These are phyloP conservation scores for Chaetomium olivaceum DNA, from an alignment of 2,329 filamentous ascomycete genomes.

Conservation along the genomic window DNA sequence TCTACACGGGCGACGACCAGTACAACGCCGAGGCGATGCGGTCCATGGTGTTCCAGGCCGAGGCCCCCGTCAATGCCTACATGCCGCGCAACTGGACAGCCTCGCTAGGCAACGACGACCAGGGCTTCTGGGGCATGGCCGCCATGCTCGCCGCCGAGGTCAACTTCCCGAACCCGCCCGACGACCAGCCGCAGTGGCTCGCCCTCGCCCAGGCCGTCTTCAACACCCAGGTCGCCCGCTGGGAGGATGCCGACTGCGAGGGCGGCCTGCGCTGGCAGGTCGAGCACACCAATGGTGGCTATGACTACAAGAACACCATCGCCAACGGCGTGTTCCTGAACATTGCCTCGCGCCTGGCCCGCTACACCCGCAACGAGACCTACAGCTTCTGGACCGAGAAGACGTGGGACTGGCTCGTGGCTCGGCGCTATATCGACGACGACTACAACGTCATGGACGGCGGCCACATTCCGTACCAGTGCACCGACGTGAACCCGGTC, in stretches of 20 bases:
- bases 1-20: constrained; percentile 58
- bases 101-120: constrained; percentile 58
- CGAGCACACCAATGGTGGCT: constrained; percentile 60
- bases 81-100: constrained; percentile 38
- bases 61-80: constrained; percentile 33
- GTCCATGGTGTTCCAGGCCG: constrained; percentile 36
- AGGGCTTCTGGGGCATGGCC: constrained; percentile 65
- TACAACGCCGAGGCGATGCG: constrained; percentile 51
- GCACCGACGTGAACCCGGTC: constrained; percentile 54
- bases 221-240: constrained; percentile 58
- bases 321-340: constrained; percentile 47
- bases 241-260: constrained; percentile 57
- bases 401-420: constrained; percentile 53
- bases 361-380: constrained; percentile 55
- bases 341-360: constrained; percentile 55
- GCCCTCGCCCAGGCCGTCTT: constrained; percentile 61
- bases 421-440: constrained; percentile 49
- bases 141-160: constrained; percentile 56
- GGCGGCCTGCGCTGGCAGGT: constrained; percentile 65
- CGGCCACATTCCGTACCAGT: constrained; percentile 53
- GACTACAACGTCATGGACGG: constrained; percentile 64
- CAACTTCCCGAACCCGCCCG: constrained; percentile 56
- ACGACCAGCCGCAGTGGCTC: constrained; percentile 51
- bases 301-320: constrained; percentile 60
- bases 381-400: constrained; percentile 55